A percentile compares a stretch with the other conserved stretches of the same genome.
These are phyloP conservation scores for Fusarium citri DNA, from an alignment of 2,329 filamentous ascomycete species.

Conservation along the genomic window DNA sequence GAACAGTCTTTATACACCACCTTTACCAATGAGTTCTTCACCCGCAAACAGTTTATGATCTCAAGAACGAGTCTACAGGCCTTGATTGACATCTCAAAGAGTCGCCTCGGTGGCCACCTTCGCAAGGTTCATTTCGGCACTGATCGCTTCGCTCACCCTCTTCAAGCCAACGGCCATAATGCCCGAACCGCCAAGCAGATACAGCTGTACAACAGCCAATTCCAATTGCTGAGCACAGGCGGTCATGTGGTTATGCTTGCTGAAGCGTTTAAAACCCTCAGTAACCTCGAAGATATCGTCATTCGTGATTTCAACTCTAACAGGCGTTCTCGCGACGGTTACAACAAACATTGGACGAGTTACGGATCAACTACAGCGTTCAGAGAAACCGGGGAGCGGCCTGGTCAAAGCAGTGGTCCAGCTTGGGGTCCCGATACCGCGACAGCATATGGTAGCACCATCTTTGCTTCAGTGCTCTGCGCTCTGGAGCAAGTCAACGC, in stretches of 20 bases:
- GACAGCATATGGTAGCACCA: conserved; percentile 45
- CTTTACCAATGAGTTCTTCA: conserved; percentile 73
- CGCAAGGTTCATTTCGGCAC: conserved; percentile 51
- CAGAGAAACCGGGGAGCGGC: conserved; percentile 49
- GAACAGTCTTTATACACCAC: conserved; percentile 65
- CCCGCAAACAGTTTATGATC: conserved; percentile 74
- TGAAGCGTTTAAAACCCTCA: conserved; percentile 66
- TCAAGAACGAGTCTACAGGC: conserved; percentile 66
- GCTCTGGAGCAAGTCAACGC: conserved; percentile 56
- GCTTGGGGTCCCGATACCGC: conserved; percentile 4
- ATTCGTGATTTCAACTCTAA: conserved; percentile 68
- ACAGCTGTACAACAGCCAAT: conserved; percentile 39
- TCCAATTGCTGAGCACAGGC: conserved; percentile 56
- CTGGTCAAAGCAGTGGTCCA: conserved; percentile 18
- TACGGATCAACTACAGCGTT: conserved; percentile 61
- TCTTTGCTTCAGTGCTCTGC: conserved; percentile 57
- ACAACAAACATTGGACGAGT: conserved; percentile 60
- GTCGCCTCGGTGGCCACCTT: conserved; percentile 55
- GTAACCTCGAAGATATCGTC: conserved; percentile 66
- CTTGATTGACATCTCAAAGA: conserved; percentile 64
- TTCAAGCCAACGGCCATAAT: conserved; percentile 13
- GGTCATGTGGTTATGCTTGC: conserved; percentile 64
- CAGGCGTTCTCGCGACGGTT: conserved; percentile 62
- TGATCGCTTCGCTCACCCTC: conserved; percentile 39
- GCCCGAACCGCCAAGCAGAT: conserved; percentile 26